phyloP scores from a whole-genome alignment of 441 rosid species.

The Erodium texanum region DNA sequence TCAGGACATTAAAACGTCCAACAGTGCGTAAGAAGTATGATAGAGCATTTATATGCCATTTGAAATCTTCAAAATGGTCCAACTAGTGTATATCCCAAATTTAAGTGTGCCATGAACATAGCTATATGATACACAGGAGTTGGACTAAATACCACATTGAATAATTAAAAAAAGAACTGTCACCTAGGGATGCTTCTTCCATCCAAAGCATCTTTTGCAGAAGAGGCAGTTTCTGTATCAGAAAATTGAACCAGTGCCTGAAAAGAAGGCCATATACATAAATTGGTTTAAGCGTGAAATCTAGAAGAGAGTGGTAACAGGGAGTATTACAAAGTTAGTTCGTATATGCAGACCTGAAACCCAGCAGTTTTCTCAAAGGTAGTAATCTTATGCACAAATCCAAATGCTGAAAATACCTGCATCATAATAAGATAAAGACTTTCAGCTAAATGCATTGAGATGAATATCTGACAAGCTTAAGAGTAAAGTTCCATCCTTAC shows the following conservation, averaged over 20 bases:
- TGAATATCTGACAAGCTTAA: not conserved
- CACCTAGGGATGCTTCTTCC: constrained; percentile 99
- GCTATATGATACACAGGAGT: constrained; percentile 28
- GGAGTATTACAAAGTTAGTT: not conserved
- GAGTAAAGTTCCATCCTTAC: not conserved
- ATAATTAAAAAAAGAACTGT: constrained; percentile 63
- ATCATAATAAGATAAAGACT: constrained; percentile 17
- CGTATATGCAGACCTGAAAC: constrained; percentile 54
- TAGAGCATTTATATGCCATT: constrained; percentile 1
- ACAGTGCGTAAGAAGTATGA: constrained; percentile 12
- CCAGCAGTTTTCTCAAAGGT: constrained; percentile 98
- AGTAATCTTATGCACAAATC: constrained; percentile 94
- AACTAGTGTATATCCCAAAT: constrained; percentile 11
- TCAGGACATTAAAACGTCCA: not conserved
- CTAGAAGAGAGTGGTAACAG: constrained; percentile 7
- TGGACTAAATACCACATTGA: constrained; percentile 48
- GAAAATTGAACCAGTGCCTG: constrained; percentile 98
- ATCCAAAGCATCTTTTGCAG: constrained; percentile 79
- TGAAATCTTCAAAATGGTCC: constrained; percentile 3
- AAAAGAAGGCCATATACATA: constrained; percentile 18
- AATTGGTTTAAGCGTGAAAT: constrained; percentile 17
- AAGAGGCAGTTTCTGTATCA: constrained; percentile 84
- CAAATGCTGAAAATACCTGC: constrained; percentile 99
- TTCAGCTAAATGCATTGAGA: constrained; percentile 20
- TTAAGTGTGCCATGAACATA: not conserved